Evolutionary conservation across 176 grass and related monocot genomes (phyloP), one percentile per base, ranked within the genome.

Genomic region (Cenchrus fungigraminus): DNA sequence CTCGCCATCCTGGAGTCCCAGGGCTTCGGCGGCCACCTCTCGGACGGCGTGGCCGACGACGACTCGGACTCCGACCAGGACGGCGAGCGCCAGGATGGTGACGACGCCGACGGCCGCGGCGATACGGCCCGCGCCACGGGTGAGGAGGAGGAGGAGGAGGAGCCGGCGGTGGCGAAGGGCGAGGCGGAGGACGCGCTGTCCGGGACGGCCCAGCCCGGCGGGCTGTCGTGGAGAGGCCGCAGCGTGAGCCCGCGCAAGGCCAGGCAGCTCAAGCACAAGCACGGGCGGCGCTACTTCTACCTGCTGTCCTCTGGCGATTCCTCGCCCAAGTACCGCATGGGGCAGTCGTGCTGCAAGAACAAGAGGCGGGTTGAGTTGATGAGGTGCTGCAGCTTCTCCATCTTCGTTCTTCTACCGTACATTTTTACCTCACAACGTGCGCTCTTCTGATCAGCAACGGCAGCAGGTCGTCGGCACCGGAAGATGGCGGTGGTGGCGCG

Each of bases 311-410:
- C 91, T 15, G 56, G 88, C 15, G 86, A 92, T 11, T 74, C 95
- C 78, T 92, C 86, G 55, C 93, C 96, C 59, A 98, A 95, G 71
- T 95, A 98, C 74, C 93, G 89, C 28, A 56, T 91, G 74, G 96
- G 93, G 11, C 94, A 92, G 83, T 98, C 96, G 16, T 98, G 97
- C 86, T 74, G 97, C 70, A 98, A 91, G 86, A 94, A 92, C 81
- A 96, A 94, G 85, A 75, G 74, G 37, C 86, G 74, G 63, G 82
- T 85, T 67, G 79, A 93, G 60, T 46, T 84, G 60, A 46, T 84
- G 71, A 89, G 91, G 93, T 95, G 69, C 61, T 14, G 20, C 25
- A 51, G 81, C 37, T 28, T 54, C 22, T 61, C 25, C 44, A 0
- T 32, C 14, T 17, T 45, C 1, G 31, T 54, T 40, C 31, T 40